These are phyloP conservation scores for Plasmodium vinckei DNA, from an alignment of 169 alveolate genomes.

Conservation along the genomic window DNA sequence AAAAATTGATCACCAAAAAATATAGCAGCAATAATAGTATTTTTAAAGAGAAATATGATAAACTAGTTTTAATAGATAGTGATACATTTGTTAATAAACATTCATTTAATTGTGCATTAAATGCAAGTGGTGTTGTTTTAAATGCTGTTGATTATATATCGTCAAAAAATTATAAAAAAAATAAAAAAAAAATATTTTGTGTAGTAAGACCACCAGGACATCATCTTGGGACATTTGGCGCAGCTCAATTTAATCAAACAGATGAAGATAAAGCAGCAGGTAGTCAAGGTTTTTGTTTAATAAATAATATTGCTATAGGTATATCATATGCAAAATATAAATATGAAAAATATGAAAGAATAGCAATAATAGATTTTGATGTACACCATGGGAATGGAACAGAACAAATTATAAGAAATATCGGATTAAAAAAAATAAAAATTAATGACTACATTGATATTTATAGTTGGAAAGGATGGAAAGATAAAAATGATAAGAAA, in stretches of 20 bases:
- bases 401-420: slow-evolving; percentile 93
- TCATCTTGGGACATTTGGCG: slow-evolving; percentile 98
- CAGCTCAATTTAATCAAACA: slow-evolving; percentile 84
- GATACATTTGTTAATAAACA: slow-evolving; percentile 73
- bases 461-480: slow-evolving; percentile 90
- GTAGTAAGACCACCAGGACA: slow-evolving; percentile 99
- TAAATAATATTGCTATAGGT: slow-evolving; percentile 98
- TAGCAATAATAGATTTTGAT: slow-evolving; percentile 99
- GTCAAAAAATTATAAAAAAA: slow-evolving; percentile 15
- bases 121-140: slow-evolving; percentile 73
- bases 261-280: slow-evolving; percentile 89
- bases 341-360: slow-evolving; percentile 91
- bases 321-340: slow-evolving; percentile 95
- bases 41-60: slow-evolving; percentile 29
- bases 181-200: slow-evolving; percentile 76
- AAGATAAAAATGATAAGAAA: slow-evolving; percentile 89
- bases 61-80: slow-evolving; percentile 39
- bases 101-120: slow-evolving; percentile 64
- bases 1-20: slow-evolving; percentile 91
- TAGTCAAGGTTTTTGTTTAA: slow-evolving; percentile 98
- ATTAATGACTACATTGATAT: slow-evolving; percentile 72
- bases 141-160: slow-evolving; percentile 58
- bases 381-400: slow-evolving; percentile 99
- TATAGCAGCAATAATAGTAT: slow-evolving; percentile 3
- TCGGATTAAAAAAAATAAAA: slow-evolving; percentile 83